Percentiles rank a stretch among this genome's conserved stretches.
These are phyloP conservation scores for Cladosporium sp. DNA, from an alignment of 2,329 filamentous ascomycete genomes.

Conservation along the genomic window DNA sequence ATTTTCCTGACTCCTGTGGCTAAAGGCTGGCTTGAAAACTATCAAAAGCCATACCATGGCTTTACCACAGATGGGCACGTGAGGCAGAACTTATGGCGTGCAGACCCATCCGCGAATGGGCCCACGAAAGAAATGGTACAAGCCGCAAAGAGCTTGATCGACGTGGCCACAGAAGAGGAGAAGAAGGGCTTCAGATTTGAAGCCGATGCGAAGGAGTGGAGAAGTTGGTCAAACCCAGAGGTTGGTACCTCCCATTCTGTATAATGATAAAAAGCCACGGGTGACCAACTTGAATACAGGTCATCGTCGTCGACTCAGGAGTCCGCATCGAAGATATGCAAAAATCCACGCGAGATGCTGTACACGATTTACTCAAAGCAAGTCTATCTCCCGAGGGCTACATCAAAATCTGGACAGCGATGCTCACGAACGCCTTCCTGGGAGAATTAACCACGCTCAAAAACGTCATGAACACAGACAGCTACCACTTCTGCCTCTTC, in stretches of 20 bases:
- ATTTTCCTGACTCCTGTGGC: no score
- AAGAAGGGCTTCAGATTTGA: no score
- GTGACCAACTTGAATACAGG: conserved; percentile 29
- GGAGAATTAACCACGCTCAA: conserved; percentile 60
- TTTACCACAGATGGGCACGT: no score
- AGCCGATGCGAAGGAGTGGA: conserved; percentile 52
- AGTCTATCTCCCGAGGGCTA: conserved; percentile 67
- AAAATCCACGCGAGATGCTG: conserved; percentile 41
- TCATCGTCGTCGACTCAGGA: conserved; percentile 61
- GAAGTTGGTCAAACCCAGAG: conserved; percentile 67
- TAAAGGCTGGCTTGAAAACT: no score
- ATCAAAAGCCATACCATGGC: no score
- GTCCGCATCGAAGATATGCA: conserved; percentile 63
- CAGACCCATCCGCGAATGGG: no score
- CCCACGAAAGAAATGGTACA: no score
- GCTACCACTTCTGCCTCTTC: conserved; percentile 71
- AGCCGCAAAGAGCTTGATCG: no score
- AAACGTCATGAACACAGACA: conserved; percentile 65
- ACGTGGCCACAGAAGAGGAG: no score
- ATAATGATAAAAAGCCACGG: no score
- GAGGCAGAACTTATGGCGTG: no score
- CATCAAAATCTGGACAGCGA: conserved; percentile 61
- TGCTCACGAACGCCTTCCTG: conserved; percentile 70
- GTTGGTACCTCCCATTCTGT: no score
- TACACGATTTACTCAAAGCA: conserved; percentile 52